A percentile compares a stretch with the other conserved stretches of the same genome.
phyloP scores from a whole-genome alignment of 2,329 filamentous ascomycete species.

The Penicillium aurantiogriseum region DNA sequence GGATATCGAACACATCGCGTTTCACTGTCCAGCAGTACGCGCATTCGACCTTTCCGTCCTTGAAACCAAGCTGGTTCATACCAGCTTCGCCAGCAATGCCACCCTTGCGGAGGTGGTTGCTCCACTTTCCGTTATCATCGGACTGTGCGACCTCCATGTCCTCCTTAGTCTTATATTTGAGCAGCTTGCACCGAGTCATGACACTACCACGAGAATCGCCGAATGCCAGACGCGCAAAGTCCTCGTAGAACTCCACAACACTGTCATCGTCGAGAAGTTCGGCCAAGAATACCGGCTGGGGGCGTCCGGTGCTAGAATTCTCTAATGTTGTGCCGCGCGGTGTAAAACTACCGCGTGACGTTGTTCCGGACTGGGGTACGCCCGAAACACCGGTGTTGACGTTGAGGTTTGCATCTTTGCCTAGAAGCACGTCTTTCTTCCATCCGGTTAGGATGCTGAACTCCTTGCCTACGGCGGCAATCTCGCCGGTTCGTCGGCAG shows the following conservation, averaged over 20 bases:
- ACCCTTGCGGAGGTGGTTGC: conserved; percentile 45
- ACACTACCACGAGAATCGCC: conserved; percentile 85
- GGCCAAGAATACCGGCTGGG: conserved; percentile 82
- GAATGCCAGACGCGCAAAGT: conserved; percentile 90
- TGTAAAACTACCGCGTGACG: conserved; percentile 49
- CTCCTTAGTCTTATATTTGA: conserved; percentile 83
- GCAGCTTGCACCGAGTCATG: conserved; percentile 76
- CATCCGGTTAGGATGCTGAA: conserved; percentile 95
- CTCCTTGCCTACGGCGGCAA: conserved; percentile 94
- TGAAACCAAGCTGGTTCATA: conserved; percentile 74
- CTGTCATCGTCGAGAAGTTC: conserved; percentile 92
- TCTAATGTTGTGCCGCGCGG: conserved; percentile 45
- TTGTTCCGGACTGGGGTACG: conserved; percentile 38
- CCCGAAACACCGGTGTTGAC: conserved; percentile 66
- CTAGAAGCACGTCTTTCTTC: conserved; percentile 84
- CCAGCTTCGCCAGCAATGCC: conserved; percentile 58
- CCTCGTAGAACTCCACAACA: conserved; percentile 91
- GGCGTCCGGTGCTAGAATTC: conserved; percentile 46
- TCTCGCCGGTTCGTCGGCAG: conserved; percentile 85
- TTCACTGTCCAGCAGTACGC: conserved; percentile 97
- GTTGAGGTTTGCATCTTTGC: conserved; percentile 83
- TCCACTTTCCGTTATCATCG: conserved; percentile 49
- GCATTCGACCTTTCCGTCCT: conserved; percentile 89
- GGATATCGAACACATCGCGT: conserved; percentile 95
- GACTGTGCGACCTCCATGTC: conserved; percentile 43